Evolutionary conservation across 768 basidiomycete genomes (phyloP), one percentile per base, ranked within the genome.

Genomic region (Suillus paluster): DNA sequence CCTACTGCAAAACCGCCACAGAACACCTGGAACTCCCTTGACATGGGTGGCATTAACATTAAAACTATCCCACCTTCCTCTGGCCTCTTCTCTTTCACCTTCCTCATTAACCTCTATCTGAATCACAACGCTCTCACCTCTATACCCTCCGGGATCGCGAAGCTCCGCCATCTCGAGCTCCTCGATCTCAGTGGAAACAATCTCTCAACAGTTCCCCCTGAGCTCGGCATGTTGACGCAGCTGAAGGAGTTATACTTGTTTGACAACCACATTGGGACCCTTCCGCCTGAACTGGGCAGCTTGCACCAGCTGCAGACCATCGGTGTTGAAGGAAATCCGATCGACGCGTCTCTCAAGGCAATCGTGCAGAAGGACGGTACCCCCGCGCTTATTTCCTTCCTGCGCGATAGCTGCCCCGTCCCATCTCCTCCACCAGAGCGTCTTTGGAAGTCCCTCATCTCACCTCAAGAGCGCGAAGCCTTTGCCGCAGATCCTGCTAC

Each of bases 331-430:
- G 97, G 97, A n/a, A 99, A 99, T 68, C 96, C 96, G 3, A 77
- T 99, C 45, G 93, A 97, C 59, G 78, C 86, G 2, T 76, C 84
- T 30, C 78, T 96, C 44, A 92, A 94, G 73, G 78, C 81, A 27
- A 85, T 97, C 30, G 81, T 98, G 56, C 95, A 97, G 77, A 96
- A 95, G 75, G 95, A 98, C 38, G 97, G 97, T n/a, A 97, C 97
- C 0, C 79, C 84, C 1, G 91, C 92, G 1, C 83, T 99, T 39
- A 91, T 99, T 61, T 84, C 90, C 0, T 94, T 86, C 73, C 85
- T 99, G n/a, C 91, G 97, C 61, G 97, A 99, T 75, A 88, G 88
- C n/a, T 92, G 92, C 78, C 91, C 94, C 0, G 83, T 91, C 8
- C 90, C 93, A 19, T 75, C 85, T 0, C 83, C 88, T 27, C 97